A percentile compares a stretch with the other conserved stretches of the same genome.
Evolutionary conservation across 768 basidiomycete species (phyloP).

Genomic region (Cubamyces sp.): DNA sequence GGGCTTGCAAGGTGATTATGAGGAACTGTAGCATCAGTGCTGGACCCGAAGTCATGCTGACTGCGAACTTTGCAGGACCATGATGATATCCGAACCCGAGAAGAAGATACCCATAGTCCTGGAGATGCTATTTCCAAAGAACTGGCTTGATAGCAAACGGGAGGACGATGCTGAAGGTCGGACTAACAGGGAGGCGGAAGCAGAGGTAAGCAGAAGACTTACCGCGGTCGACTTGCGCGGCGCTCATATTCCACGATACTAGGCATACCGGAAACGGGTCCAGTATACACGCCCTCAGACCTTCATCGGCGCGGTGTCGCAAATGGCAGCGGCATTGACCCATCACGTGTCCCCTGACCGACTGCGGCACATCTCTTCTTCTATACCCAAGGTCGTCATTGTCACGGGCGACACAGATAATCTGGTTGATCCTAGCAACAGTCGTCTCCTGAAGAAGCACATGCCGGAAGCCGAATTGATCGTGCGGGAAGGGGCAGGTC

Average conservation of each 20-base stretch:
- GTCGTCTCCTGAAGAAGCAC: conserved; percentile 50
- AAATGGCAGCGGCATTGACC: conserved; percentile 69
- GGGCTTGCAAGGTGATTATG: conserved; percentile 2
- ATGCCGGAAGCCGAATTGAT: conserved; percentile 62
- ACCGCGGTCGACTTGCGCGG: too few relatives aligned
- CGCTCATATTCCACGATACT: neutral
- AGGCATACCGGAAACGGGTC: conserved; percentile 54
- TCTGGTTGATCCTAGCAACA: conserved; percentile 57
- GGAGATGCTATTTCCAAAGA: conserved; percentile 59
- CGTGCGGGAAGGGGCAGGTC: conserved; percentile 67
- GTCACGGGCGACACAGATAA: conserved; percentile 72
- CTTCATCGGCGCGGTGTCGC: conserved; percentile 66
- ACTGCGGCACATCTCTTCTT: conserved; percentile 42
- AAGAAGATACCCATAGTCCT: conserved; percentile 54
- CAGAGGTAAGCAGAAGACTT: conserved; percentile 44
- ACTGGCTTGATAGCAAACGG: conserved; percentile 63
- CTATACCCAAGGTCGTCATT: conserved; percentile 67
- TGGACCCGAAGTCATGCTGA: neutral
- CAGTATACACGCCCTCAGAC: conserved; percentile 60
- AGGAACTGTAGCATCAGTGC: neutral
- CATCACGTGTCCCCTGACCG: conserved; percentile 53
- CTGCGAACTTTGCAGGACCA: conserved; percentile 37
- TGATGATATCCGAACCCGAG: conserved; percentile 43
- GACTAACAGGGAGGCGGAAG: conserved; percentile 67
- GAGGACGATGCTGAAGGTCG: conserved; percentile 57